phyloP scores from a whole-genome alignment of 2,329 filamentous ascomycete genomes.

The Botrytis paeoniae region DNA sequence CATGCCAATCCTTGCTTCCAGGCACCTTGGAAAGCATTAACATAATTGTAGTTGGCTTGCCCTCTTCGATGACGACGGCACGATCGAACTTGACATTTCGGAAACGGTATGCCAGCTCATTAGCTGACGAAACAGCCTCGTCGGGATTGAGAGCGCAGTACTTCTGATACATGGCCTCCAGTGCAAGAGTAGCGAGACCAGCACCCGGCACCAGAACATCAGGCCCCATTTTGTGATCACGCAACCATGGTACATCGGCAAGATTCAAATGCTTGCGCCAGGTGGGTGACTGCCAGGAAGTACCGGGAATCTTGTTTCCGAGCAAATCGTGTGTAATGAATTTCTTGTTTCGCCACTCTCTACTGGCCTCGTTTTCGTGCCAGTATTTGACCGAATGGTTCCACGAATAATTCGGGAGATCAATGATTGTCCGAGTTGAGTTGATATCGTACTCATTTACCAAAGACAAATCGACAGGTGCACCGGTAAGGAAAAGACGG shows the following conservation, averaged over 20 bases:
- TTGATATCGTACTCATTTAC: too few relatives aligned
- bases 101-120: slow-evolving; percentile 4
- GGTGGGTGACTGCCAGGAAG: slow-evolving; percentile 25
- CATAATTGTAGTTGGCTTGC: neutral
- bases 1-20: slow-evolving; percentile 9
- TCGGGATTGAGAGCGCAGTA: neutral
- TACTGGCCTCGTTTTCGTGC: slow-evolving; percentile 50
- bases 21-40: neutral
- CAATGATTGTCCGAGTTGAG: slow-evolving; percentile 37
- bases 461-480: slow-evolving; percentile 35
- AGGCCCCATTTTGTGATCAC: slow-evolving; percentile 49
- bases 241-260: slow-evolving; percentile 50
- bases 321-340: slow-evolving; percentile 50
- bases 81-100: slow-evolving; percentile 20
- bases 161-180: slow-evolving; percentile 26
- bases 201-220: slow-evolving; percentile 39
- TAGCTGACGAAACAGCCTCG: neutral
- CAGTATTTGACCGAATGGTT: slow-evolving; percentile 52
- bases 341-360: slow-evolving; percentile 45
- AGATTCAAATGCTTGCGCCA: slow-evolving; percentile 35
- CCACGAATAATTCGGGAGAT: slow-evolving; percentile 52
- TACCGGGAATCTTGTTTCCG: slow-evolving; percentile 37
- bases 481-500: slow-evolving; percentile 13
- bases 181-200: slow-evolving; percentile 24
- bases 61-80: slow-evolving; percentile 16